These are phyloP conservation scores for Phanerochaete sordida DNA, from an alignment of 768 basidiomycete species.

Conservation along the genomic window DNA sequence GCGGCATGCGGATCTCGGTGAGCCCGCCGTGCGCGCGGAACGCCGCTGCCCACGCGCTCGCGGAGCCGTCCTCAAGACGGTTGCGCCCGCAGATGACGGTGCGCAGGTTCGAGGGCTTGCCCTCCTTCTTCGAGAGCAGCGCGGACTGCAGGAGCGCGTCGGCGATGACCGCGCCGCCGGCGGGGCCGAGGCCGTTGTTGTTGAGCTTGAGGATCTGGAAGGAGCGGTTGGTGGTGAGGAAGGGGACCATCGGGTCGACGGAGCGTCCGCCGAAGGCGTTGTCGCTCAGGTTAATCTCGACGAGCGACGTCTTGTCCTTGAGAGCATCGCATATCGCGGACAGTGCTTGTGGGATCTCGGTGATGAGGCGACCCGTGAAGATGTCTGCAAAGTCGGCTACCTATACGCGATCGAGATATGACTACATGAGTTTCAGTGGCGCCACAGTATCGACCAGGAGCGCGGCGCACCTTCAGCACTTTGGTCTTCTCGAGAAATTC, in stretches of 20 bases:
- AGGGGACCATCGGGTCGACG: slow-evolving; percentile 89
- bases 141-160: slow-evolving; percentile 80
- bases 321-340: slow-evolving; percentile 86
- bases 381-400: slow-evolving; percentile 96
- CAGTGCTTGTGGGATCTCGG: slow-evolving; percentile 90
- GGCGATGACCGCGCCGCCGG: slow-evolving; percentile 83
- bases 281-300: slow-evolving; percentile 88
- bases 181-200: slow-evolving; percentile 95
- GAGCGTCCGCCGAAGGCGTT: slow-evolving; percentile 97
- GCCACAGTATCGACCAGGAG: background rate
- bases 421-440: slow-evolving; percentile 2
- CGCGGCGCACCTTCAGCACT: slow-evolving; percentile 58
- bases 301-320: slow-evolving; percentile 71
- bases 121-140: slow-evolving; percentile 57
- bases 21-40: slow-evolving; percentile 83
- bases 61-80: slow-evolving; percentile 89
- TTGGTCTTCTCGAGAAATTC: slow-evolving; percentile 70
- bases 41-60: slow-evolving; percentile 79
- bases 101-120: slow-evolving; percentile 66
- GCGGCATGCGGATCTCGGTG: slow-evolving; percentile 87
- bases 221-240: slow-evolving; percentile 78
- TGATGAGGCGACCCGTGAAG: slow-evolving; percentile 94
- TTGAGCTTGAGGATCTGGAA: slow-evolving; percentile 87
- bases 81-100: slow-evolving; percentile 92
- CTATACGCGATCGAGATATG: slow-evolving; percentile 37